phyloP scores from a whole-genome alignment of 169 alveolate species.

The Cytauxzoon felis region DNA sequence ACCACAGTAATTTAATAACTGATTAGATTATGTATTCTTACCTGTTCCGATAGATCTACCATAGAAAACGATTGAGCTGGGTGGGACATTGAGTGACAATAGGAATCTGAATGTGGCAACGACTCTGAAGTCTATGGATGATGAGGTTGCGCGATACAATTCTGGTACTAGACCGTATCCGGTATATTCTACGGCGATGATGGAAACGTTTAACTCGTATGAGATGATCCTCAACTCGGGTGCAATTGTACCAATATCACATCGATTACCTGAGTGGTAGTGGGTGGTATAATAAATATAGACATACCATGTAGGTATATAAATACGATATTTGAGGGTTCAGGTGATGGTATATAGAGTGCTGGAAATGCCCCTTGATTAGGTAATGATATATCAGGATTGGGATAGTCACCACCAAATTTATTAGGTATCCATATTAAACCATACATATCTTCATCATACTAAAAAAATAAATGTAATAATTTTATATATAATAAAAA shows the following conservation, averaged over 20 bases:
- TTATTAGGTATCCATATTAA: constrained; percentile 61
- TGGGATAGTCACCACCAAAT: constrained; percentile 29
- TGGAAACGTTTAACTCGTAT: constrained; percentile 64
- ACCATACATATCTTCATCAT: constrained; percentile 41
- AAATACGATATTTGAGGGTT: constrained; percentile 29
- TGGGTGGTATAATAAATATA: neutral
- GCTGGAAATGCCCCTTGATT: constrained; percentile 60
- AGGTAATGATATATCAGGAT: constrained; percentile 7
- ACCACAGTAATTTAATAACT: neutral
- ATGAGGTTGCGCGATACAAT: constrained; percentile 62
- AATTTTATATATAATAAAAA: neutral
- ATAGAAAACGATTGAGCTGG: constrained; percentile 68
- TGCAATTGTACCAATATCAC: constrained; percentile 79
- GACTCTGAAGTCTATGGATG: constrained; percentile 71
- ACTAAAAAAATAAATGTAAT: constrained; percentile 3
- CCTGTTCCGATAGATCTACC: constrained; percentile 85
- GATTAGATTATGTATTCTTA: neutral
- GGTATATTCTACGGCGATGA: constrained; percentile 79
- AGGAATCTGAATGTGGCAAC: constrained; percentile 77
- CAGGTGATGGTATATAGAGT: constrained; percentile 41
- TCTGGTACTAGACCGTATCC: constrained; percentile 75
- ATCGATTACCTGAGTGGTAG: constrained; percentile 66
- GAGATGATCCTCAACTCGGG: constrained; percentile 70
- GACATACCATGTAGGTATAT: constrained; percentile 59
- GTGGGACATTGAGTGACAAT: constrained; percentile 67